Evolutionary conservation across 768 basidiomycete species (phyloP).

Genomic region (Boletus edulis): DNA sequence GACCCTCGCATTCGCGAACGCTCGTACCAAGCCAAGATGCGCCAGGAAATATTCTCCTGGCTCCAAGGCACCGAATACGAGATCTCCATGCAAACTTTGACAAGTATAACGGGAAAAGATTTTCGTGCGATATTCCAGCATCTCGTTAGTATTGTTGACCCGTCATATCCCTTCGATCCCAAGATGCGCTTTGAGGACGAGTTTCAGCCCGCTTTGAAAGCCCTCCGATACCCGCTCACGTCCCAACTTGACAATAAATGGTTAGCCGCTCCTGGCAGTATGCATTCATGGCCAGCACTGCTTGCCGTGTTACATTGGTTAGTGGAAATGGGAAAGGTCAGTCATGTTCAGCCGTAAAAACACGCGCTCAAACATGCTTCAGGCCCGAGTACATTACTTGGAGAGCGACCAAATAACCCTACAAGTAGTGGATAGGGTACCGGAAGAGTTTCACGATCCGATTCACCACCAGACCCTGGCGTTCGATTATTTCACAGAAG

Average conservation of each 20-base stretch:
- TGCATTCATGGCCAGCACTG: conserved; percentile 89
- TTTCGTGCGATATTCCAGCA: conserved; percentile 84
- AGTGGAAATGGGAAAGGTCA: conserved; percentile 78
- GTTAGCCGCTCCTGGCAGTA: conserved; percentile 82
- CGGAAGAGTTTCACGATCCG: conserved; percentile 74
- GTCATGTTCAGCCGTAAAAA: conserved; percentile 14
- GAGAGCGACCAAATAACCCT: conserved; percentile 66
- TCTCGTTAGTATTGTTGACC: conserved; percentile 70
- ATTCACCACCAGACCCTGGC: conserved; percentile 74
- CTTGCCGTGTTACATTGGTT: conserved; percentile 93
- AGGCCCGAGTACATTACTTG: conserved; percentile 45
- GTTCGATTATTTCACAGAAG: conserved; percentile 67
- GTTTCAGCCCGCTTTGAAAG: conserved; percentile 70
- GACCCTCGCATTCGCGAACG: conserved; percentile 78
- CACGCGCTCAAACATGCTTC: neutral
- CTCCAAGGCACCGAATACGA: conserved; percentile 65
- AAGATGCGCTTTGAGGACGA: conserved; percentile 75
- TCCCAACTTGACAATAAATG: conserved; percentile 81
- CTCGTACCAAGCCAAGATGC: conserved; percentile 70
- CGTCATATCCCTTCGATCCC: conserved; percentile 56
- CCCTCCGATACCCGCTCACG: conserved; percentile 78
- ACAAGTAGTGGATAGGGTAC: conserved; percentile 56
- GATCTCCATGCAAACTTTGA: conserved; percentile 63
- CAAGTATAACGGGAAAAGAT: conserved; percentile 81
- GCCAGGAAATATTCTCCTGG: conserved; percentile 73